These are phyloP conservation scores for Aristolochia fimbriata DNA, from an alignment of 164 flowering plant genomes.

Conservation along the genomic window DNA sequence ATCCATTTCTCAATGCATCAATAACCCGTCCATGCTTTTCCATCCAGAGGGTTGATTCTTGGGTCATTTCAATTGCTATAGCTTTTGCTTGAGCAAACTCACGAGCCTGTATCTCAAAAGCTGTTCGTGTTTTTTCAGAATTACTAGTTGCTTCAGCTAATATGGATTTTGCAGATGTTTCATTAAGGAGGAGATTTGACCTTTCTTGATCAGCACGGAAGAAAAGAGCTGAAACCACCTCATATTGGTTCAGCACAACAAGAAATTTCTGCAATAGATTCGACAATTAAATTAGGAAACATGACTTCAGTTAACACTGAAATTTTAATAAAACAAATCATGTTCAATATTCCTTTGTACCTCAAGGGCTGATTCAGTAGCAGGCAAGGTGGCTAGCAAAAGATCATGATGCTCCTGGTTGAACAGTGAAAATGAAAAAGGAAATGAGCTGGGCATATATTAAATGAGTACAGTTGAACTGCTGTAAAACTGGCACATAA, in stretches of 20 bases:
- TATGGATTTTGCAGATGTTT: constrained; percentile 72
- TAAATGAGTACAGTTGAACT: too few species aligned
- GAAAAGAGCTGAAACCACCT: constrained; percentile 57
- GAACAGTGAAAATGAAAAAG: neutral
- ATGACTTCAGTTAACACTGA: too few species aligned
- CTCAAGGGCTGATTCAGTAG: constrained; percentile 76
- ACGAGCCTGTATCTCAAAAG: constrained; percentile 63
- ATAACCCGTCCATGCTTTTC: constrained; percentile 86
- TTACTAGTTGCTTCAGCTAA: constrained; percentile 73
- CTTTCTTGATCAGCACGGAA: constrained; percentile 80
- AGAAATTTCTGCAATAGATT: constrained; percentile 55
- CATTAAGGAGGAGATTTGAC: constrained; percentile 57
- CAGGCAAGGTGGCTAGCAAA: constrained; percentile 63
- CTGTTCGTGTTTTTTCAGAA: constrained; percentile 56
- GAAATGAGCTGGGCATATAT: too few species aligned
- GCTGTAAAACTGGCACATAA: too few species aligned
- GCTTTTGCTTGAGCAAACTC: constrained; percentile 83
- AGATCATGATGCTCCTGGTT: constrained; percentile 93
- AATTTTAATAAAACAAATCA: too few species aligned
- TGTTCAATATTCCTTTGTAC: constrained; percentile 22
- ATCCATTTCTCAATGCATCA: constrained; percentile 69
- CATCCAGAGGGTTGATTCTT: constrained; percentile 73
- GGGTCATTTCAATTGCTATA: constrained; percentile 58
- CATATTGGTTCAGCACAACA: constrained; percentile 60
- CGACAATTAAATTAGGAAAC: too few species aligned